Evolutionary conservation across 805 yeast genomes (phyloP), one percentile per base, ranked within the genome.

Genomic region (Barnettozyma pratensis): DNA sequence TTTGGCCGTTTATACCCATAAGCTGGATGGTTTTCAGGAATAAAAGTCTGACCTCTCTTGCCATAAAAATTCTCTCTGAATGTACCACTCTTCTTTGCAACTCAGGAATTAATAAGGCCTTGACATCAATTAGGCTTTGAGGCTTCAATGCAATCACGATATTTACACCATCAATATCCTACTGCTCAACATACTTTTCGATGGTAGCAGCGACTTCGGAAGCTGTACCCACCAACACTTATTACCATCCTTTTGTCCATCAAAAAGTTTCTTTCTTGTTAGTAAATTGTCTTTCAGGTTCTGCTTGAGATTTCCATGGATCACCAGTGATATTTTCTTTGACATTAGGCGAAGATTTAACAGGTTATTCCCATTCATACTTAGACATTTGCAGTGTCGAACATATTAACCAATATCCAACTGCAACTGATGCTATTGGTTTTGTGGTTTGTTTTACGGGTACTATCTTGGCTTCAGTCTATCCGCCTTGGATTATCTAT

Each of bases 101-200:
- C 44, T 63, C 73, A 8, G 72, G 72, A 37, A 68, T 46, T 41
- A 69, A 51, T 14, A 44, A 53, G 29, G 69, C 66, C 27, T 68
- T 67, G n/a, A 70, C 49, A 7, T 71, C 73, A 51, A 69, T 71
- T 45, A 65, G 66, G 7, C 69, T 53, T 5, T 65, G 66, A 12
- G 75, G 75, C 8, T 61, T 49, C 12, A 65, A 49, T 4, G 71
- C 63, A 50, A 69, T 63, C 5, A 67, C 62, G 36, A 71, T 58
- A 46, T 71, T 71, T 54, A 72, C 71, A 2, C 75, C 75, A 49
- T 71, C 75, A n/a, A 71, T 63, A 42, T 66, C 72, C 9, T 69
- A 61, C n/a, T 60, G 52, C 6, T 66, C 69, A 6, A 68, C 70
- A 73, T 72, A 70, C 40, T 58, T 48, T 49, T 69, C 68, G 37